Base-by-base conservation (phyloP, 345 rosid species). In the Odontarrhena argentea region DNA sequence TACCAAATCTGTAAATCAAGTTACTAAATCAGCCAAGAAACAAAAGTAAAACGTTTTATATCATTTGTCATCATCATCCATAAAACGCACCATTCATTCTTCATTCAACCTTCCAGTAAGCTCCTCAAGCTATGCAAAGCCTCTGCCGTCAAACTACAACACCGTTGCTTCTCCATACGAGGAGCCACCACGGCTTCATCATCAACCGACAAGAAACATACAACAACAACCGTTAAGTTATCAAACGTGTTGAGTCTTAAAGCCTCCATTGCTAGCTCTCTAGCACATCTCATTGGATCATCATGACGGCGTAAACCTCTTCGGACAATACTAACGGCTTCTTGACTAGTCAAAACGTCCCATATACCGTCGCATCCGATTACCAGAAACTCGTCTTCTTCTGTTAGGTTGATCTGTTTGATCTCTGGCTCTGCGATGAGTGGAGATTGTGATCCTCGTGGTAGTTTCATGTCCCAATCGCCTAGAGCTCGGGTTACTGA, bases 371-470 rank as follows among this genome's bases (percentile, higher is more conserved):
- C 98, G 24, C 98, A 88, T 9, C 90, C 92, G 53, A 92, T 84
- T 45, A 92, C 87, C 58, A 92, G 57, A 72, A 92, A 92, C 53
- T 92, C 98, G 30, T 92, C 96, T 8, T 88, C 91, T 67, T 88
- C 90, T n/a, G 92, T 78, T 50, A 92, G 66, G 10, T 51, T 15
- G 10, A 75, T 67, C 60, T 74, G 86, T 40, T 37, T 77, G 54
- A 88, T 78, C 63, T 92, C 98, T 22, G 98, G 98, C 26, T 88
- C 96, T 7, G 98, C 87, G 38, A 81, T 85, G n/a, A 92, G 89
- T 15, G 96, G 98, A 2, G 95, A 87, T 34, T 81, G 69, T n/a
- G 84, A 76, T 11, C 84, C 89, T 4, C 64, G 77, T 2, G 84
- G 86, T 34, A 59, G 62, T 78, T 92, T 92, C 89, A 85, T 80